phyloP scores from a whole-genome alignment of 306 rosid genomes.

The Oemleria cerasiformis region DNA sequence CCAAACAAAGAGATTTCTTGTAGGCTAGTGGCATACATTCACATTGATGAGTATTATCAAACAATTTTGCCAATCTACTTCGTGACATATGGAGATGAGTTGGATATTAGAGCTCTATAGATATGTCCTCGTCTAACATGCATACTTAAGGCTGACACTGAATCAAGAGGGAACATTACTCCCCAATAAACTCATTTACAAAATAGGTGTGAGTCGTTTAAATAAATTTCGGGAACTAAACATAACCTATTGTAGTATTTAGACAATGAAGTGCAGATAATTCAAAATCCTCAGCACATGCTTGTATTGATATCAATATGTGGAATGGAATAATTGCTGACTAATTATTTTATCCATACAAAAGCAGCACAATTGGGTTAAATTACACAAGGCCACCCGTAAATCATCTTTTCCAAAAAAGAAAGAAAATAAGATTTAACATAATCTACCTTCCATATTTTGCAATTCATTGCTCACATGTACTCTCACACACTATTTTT shows the following conservation, averaged over 20 bases:
- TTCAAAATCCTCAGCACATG: neutral
- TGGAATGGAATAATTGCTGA: neutral
- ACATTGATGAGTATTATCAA: neutral
- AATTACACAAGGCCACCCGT: neutral
- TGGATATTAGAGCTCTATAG: neutral
- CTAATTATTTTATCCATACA: neutral
- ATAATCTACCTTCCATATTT: neutral
- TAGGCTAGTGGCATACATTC: neutral
- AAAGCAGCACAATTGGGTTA: neutral
- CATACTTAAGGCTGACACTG: neutral
- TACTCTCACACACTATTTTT: neutral
- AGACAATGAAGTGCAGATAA: neutral
- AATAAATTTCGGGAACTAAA: neutral
- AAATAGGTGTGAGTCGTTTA: neutral
- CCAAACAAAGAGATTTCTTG: neutral
- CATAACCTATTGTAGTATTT: neutral
- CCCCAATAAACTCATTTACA: neutral
- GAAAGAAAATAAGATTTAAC: neutral
- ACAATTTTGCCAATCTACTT: neutral
- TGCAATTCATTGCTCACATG: neutral
- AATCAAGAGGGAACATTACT: neutral
- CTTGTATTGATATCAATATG: neutral
- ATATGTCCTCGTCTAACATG: neutral
- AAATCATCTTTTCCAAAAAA: neutral
- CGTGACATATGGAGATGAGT: neutral